Conservation (phyloP, 805 yeast genomes). For the Schwanniomyces occidentalis region DNA sequence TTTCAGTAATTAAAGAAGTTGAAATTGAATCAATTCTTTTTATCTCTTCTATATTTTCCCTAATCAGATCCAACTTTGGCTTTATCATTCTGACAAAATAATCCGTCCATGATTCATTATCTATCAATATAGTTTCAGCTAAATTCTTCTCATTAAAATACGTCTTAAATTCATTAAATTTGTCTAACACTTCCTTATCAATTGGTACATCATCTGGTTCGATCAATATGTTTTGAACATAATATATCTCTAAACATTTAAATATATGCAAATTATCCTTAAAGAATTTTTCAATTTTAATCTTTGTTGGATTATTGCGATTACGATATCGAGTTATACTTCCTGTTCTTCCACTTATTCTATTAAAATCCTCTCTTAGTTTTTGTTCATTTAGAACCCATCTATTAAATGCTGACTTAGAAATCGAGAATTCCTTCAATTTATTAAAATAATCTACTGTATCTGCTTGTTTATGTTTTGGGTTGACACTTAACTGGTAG, state of each 20-base stretch:
- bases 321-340: constrained; percentile 6
- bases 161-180: constrained; percentile 8
- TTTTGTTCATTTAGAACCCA: constrained; percentile 16
- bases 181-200: constrained; percentile 7
- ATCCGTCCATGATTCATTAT: constrained; percentile 6
- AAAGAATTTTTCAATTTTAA: constrained; percentile 8
- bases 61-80: constrained; percentile 10
- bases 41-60: constrained; percentile 11
- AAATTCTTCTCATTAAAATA: neutral
- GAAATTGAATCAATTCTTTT: constrained; percentile 9
- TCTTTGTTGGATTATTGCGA: constrained; percentile 5
- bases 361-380: constrained; percentile 10
- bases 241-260: constrained; percentile 10
- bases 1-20: constrained; percentile 13
- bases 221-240: constrained; percentile 8
- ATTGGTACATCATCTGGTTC: constrained; percentile 6
- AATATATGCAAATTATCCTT: constrained; percentile 8
- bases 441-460: constrained; percentile 16
- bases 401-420: constrained; percentile 17
- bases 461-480: constrained; percentile 18
- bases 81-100: constrained; percentile 6
- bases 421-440: constrained; percentile 11
- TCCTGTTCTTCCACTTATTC: constrained; percentile 4
- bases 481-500: constrained; percentile 15
- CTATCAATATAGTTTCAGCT: too few relatives aligned